These are phyloP conservation scores for Neonectria sp. DNA, from an alignment of 2,329 filamentous ascomycete species.

Conservation along the genomic window DNA sequence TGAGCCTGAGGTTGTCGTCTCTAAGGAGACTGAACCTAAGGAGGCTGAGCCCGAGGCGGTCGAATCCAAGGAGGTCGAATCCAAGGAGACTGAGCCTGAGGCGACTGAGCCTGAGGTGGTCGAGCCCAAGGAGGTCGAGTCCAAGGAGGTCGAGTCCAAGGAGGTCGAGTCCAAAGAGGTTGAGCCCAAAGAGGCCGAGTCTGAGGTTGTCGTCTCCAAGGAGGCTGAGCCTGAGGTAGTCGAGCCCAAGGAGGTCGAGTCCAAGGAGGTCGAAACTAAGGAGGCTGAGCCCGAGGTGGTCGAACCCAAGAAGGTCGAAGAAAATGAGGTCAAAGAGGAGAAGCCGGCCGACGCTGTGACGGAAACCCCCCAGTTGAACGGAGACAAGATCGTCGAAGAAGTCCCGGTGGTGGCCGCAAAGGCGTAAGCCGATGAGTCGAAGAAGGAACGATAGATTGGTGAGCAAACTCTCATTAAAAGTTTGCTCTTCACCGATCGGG, in stretches of 20 bases:
- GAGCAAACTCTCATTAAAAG: not conserved
- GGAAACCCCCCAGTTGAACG: conserved; percentile 3
- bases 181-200: no score
- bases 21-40: no score
- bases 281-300: not conserved
- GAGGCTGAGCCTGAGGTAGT: not conserved
- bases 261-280: conserved; percentile 9
- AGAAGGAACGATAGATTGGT: not conserved
- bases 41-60: not conserved
- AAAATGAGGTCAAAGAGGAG: not conserved
- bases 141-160: not conserved
- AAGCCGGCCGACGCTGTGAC: not conserved
- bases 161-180: not conserved
- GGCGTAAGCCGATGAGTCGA: not conserved
- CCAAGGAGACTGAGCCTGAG: no score
- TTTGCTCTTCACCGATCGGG: no score
- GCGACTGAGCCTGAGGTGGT: no score
- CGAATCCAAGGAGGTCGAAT: not conserved
- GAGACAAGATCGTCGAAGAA: not conserved
- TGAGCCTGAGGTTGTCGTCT: no score
- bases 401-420: not conserved
- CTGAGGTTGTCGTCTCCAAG: no score
- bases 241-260: not conserved
- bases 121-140: not conserved
- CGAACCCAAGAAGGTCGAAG: not conserved